Conservation (phyloP, 2,329 filamentous ascomycete genomes). For the Triangularia verruculosa region DNA sequence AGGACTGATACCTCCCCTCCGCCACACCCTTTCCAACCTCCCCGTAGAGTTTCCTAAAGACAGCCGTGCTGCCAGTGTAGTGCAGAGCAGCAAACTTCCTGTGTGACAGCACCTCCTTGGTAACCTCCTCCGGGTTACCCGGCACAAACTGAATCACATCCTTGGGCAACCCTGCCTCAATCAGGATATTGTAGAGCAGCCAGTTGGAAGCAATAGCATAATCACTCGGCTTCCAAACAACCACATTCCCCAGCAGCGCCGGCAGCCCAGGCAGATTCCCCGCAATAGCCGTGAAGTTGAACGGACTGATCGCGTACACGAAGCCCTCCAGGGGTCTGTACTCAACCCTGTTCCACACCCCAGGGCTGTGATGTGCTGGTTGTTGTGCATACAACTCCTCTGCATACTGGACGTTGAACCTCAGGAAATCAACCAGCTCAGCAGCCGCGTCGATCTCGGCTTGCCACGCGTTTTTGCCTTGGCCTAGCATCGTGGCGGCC, state of each 20-base stretch:
- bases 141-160: slow-evolving; percentile 93
- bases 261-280: slow-evolving; percentile 82
- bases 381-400: slow-evolving; percentile 88
- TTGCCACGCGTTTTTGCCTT: slow-evolving; percentile 98
- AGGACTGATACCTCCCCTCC: slow-evolving; percentile 76
- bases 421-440: slow-evolving; percentile 87
- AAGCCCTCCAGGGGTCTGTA: slow-evolving; percentile 90
- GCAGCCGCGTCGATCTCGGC: slow-evolving; percentile 97
- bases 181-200: slow-evolving; percentile 83
- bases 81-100: slow-evolving; percentile 85
- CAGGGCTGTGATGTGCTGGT: slow-evolving; percentile 75
- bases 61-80: slow-evolving; percentile 88
- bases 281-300: slow-evolving; percentile 96
- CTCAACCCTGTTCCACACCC: slow-evolving; percentile 89
- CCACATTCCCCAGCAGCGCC: slow-evolving; percentile 88
- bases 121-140: slow-evolving; percentile 81
- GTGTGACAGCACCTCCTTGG: slow-evolving; percentile 71
- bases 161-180: slow-evolving; percentile 85
- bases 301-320: slow-evolving; percentile 89
- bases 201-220: slow-evolving; percentile 86
- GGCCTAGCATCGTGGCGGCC: slow-evolving; percentile 91
- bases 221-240: slow-evolving; percentile 95
- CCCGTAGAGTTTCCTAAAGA: slow-evolving; percentile 86
- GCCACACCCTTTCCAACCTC: slow-evolving; percentile 80
- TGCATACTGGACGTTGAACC: slow-evolving; percentile 92